These are phyloP conservation scores for Cryptococcus deneoformans DNA, from an alignment of 1,284 basidiomycete genomes.

Conservation along the genomic window DNA sequence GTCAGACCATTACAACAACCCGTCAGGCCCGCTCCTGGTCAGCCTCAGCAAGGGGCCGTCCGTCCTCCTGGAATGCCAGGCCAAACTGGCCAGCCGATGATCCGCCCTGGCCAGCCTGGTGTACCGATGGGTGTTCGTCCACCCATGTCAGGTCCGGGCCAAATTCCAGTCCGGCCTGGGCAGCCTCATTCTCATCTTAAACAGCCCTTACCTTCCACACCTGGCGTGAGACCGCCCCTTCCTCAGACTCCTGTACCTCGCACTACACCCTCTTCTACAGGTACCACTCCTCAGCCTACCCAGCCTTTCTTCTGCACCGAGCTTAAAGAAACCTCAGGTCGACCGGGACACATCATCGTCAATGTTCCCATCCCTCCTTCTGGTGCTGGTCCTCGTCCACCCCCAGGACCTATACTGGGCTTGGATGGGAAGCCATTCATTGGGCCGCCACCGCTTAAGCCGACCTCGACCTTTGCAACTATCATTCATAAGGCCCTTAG, in stretches of 20 bases:
- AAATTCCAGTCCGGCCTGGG: constrained; percentile 5
- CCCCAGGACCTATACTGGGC: constrained; percentile 43
- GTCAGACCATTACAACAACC: not conserved
- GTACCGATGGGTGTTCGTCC: constrained; percentile 9
- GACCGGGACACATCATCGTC: constrained; percentile 45
- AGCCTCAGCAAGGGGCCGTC: not conserved
- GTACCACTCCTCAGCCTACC: constrained; percentile 22
- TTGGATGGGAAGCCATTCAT: constrained; percentile 48
- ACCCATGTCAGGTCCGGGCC: constrained; percentile 4
- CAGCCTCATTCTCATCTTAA: constrained; percentile 13
- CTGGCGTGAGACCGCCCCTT: not conserved
- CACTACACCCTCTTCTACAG: constrained; percentile 6
- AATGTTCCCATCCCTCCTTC: constrained; percentile 47
- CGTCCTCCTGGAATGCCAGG: constrained; percentile 1
- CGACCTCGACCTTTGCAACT: constrained; percentile 47
- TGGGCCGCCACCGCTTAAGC: constrained; percentile 48
- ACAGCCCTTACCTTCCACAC: constrained; percentile 18
- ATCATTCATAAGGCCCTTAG: constrained; percentile 48
- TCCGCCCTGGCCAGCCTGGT: constrained; percentile 2
- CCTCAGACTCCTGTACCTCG: not conserved
- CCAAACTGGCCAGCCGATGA: constrained; percentile 6
- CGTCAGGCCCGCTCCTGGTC: constrained; percentile 7
- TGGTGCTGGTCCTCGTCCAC: constrained; percentile 44
- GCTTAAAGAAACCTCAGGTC: constrained; percentile 39
- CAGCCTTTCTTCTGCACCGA: constrained; percentile 44